A percentile compares a stretch with the other conserved stretches of the same genome.
These are phyloP conservation scores for Collybia nuda DNA, from an alignment of 768 basidiomycete species.

Conservation along the genomic window DNA sequence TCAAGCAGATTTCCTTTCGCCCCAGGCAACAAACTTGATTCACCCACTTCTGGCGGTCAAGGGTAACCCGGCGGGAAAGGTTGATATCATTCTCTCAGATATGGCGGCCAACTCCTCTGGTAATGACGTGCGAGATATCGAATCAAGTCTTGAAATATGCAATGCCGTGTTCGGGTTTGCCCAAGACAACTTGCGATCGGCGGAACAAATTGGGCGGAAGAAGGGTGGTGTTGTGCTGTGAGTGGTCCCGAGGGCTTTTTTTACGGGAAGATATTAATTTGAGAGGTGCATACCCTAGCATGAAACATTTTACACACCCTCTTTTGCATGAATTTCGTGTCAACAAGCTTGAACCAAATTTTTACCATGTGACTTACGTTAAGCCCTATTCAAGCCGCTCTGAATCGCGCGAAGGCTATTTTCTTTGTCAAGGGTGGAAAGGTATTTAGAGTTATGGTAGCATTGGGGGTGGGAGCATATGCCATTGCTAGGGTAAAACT, in stretches of 20 bases:
- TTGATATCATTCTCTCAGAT: slow-evolving; percentile 84
- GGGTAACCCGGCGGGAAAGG: slow-evolving; percentile 37
- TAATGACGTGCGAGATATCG: slow-evolving; percentile 61
- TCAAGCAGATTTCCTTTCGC: slow-evolving; percentile 75
- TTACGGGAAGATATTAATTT: too few relatives aligned
- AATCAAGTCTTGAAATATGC: slow-evolving; percentile 72
- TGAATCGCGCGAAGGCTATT: slow-evolving; percentile 84
- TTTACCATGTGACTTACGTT: slow-evolving; percentile 62
- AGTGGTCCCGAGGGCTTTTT: slow-evolving; percentile 14
- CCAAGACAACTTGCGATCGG: slow-evolving; percentile 47
- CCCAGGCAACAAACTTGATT: slow-evolving; percentile 46
- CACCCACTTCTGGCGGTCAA: slow-evolving; percentile 27
- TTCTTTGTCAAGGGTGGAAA: slow-evolving; percentile 78
- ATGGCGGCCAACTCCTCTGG: slow-evolving; percentile 89
- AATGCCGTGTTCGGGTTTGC: slow-evolving; percentile 73
- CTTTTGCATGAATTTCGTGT: slow-evolving; percentile 63
- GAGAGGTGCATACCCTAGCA: slow-evolving; percentile 36
- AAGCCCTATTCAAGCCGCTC: slow-evolving; percentile 84
- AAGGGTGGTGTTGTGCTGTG: slow-evolving; percentile 61
- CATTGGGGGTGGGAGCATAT: too few relatives aligned
- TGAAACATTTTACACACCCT: slow-evolving; percentile 87
- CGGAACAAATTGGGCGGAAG: slow-evolving; percentile 38
- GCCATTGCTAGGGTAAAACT: too few relatives aligned
- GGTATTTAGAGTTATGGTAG: slow-evolving; percentile 5
- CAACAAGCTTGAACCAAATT: slow-evolving; percentile 57